Evolutionary conservation across 768 basidiomycete genomes (phyloP).

Genomic region (Zangia roseola): DNA sequence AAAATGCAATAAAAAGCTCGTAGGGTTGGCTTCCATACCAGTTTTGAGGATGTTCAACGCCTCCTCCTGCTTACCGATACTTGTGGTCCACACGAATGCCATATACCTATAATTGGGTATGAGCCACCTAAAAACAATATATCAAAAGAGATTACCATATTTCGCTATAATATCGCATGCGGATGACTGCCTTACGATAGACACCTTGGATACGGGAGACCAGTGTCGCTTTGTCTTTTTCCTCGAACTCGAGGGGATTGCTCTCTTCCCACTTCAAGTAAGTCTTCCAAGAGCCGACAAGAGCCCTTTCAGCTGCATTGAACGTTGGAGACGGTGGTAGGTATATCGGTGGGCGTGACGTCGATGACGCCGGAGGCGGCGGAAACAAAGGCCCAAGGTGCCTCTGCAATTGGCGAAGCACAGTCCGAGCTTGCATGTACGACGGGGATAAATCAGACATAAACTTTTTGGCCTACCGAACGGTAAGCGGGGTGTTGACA

Average conservation of each 20-base stretch:
- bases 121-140: slow-evolving; percentile 6
- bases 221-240: slow-evolving; percentile 68
- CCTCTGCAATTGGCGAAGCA: slow-evolving; percentile 78
- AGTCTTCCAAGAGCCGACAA: slow-evolving; percentile 84
- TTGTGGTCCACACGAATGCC: slow-evolving; percentile 81
- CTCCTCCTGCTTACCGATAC: slow-evolving; percentile 77
- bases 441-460: slow-evolving; percentile 88
- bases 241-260: slow-evolving; percentile 91
- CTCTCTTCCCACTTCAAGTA: slow-evolving; percentile 96
- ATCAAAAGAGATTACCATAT: slow-evolving; percentile 61
- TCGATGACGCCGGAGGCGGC: slow-evolving; percentile 42
- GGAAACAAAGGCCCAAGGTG: slow-evolving; percentile 63
- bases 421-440: slow-evolving; percentile 93
- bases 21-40: slow-evolving; percentile 85
- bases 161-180: slow-evolving; percentile 94
- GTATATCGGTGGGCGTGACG: slow-evolving; percentile 45
- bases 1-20: slow-evolving; percentile 89
- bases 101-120: slow-evolving; percentile 66
- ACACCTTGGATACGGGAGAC: slow-evolving; percentile 74
- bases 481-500: slow-evolving; percentile 10
- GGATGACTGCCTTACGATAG: slow-evolving; percentile 85
- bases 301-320: slow-evolving; percentile 64
- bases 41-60: slow-evolving; percentile 76
- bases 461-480: slow-evolving; percentile 84
- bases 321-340: slow-evolving; percentile 75